Percentiles rank a stretch among this genome's conserved stretches.
Conservation (phyloP, 2,329 filamentous ascomycete genomes). For the Cyphellophora europaea region DNA sequence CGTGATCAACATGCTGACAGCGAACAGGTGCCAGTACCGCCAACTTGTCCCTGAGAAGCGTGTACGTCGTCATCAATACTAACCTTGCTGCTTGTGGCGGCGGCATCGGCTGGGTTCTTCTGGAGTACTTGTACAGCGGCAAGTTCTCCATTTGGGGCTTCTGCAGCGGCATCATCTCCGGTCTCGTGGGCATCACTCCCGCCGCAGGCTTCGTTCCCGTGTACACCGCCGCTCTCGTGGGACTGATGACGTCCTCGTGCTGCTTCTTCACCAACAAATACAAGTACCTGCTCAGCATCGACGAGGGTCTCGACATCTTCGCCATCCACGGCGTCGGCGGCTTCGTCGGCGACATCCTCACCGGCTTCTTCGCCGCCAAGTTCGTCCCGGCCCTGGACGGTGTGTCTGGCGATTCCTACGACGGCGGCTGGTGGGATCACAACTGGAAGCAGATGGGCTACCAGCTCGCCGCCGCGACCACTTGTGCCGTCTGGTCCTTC, state of each 20-base stretch:
- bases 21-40: constrained; percentile 35
- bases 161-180: constrained; percentile 46
- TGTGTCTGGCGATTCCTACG: constrained; percentile 32
- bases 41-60: constrained; percentile 42
- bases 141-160: constrained; percentile 45
- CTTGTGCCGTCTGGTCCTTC: constrained; percentile 47
- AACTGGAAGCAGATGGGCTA: constrained; percentile 47
- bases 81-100: constrained; percentile 49
- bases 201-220: constrained; percentile 40
- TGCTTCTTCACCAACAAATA: constrained; percentile 39
- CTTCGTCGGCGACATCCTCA: constrained; percentile 46
- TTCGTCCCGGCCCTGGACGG: constrained; percentile 44
- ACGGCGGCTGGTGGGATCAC: constrained; percentile 41
- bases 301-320: constrained; percentile 52
- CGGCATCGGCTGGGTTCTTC: constrained; percentile 43
- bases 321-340: constrained; percentile 51
- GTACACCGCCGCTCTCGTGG: constrained; percentile 41
- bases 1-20: neutral
- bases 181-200: constrained; percentile 50
- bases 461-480: constrained; percentile 46
- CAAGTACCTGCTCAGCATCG: constrained; percentile 44
- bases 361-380: constrained; percentile 45
- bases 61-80: constrained; percentile 50
- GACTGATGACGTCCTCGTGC: constrained; percentile 39
- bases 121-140: constrained; percentile 41